Percentiles rank a stretch among this genome's conserved stretches.
These are phyloP conservation scores for Podaxis mareebaensis DNA, from an alignment of 768 basidiomycete genomes.

Conservation along the genomic window DNA sequence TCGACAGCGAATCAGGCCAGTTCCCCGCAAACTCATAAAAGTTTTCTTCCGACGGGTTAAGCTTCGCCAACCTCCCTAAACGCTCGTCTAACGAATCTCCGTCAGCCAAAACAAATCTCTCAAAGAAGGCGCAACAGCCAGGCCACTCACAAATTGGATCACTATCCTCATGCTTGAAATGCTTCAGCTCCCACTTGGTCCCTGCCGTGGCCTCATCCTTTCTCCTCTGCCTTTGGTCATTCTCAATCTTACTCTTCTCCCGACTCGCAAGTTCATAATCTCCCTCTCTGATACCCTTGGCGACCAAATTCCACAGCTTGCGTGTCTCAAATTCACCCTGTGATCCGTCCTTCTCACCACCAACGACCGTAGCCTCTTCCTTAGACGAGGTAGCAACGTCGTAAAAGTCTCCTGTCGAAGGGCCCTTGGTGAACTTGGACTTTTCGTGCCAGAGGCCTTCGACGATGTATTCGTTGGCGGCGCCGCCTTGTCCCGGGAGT, in stretches of 20 bases:
- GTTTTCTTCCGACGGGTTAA: conserved; percentile 73
- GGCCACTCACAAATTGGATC: conserved; percentile 70
- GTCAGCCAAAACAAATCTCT: not conserved
- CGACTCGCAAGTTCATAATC: conserved; percentile 89
- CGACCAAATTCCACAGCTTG: conserved; percentile 80
- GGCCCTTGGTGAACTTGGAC: conserved; percentile 50
- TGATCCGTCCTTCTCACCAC: conserved; percentile 52
- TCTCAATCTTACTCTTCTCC: conserved; percentile 95
- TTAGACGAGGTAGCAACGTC: conserved; percentile 75
- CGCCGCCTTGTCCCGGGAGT: conserved; percentile 39
- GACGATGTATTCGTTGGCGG: conserved; percentile 47
- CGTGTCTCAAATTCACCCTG: conserved; percentile 89
- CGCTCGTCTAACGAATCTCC: conserved; percentile 52
- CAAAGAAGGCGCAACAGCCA: not conserved
- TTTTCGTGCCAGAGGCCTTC: conserved; percentile 84
- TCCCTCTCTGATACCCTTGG: conserved; percentile 87
- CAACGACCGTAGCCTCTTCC: conserved; percentile 62
- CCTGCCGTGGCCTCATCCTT: conserved; percentile 79
- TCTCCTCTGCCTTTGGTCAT: conserved; percentile 87
- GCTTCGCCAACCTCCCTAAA: conserved; percentile 62
- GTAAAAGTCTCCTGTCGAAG: conserved; percentile 57
- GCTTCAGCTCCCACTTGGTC: conserved; percentile 71
- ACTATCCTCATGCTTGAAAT: conserved; percentile 69
- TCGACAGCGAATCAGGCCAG: conserved; percentile 37
- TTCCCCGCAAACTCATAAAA: conserved; percentile 70